Base-by-base conservation (phyloP, 2,329 filamentous ascomycete genomes). In the Cadophora luteo-olivacea region DNA sequence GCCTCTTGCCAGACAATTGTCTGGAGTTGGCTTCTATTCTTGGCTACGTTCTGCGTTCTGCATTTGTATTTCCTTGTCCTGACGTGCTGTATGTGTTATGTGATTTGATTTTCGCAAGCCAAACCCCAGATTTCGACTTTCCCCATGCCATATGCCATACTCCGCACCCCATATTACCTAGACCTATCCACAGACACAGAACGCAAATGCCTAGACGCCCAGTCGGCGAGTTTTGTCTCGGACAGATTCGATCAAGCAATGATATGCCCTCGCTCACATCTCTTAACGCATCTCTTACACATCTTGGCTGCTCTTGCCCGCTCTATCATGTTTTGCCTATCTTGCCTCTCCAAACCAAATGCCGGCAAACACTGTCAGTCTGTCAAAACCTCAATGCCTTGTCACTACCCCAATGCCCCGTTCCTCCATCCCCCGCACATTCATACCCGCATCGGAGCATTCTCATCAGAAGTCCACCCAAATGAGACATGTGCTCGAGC, bases 41-140 rank as follows among this genome's bases (percentile, higher is more conserved):
- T 60, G 57, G 57, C 36, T 60, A n/a, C 33, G 12, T 25, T 60
- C 36, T 60, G 45, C n/a, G 45, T 22, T 49, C n/a, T 49, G 45
- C 6, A 16, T 24, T 58, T 16, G 32, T 8, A 22, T 58, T 58
- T 12, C 54, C 16, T 57, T 22, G 6, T 41, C 12, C 38, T 3
- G n/a, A n/a, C n/a, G n/a, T n/a, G n/a, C n/a, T n/a, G n/a, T n/a
- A n/a, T n/a, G n/a, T n/a, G n/a, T n/a, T n/a, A n/a, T n/a, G n/a
- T n/a, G n/a, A n/a, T n/a, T n/a, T n/a, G n/a, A n/a, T n/a, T 36
- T 36, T 33, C 52, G 52, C 52, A 55, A n/a, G 29, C 19, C 16
- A 4, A 49, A 22, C 45, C 45, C 45, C 45, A 11, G 19, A 49
- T 49, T 49, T 49, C 16, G 19, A 8, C 41, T 45, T 19, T 14